Conservation (phyloP, 192 early-diverging fungal species). For the Linnemannia exigua region DNA sequence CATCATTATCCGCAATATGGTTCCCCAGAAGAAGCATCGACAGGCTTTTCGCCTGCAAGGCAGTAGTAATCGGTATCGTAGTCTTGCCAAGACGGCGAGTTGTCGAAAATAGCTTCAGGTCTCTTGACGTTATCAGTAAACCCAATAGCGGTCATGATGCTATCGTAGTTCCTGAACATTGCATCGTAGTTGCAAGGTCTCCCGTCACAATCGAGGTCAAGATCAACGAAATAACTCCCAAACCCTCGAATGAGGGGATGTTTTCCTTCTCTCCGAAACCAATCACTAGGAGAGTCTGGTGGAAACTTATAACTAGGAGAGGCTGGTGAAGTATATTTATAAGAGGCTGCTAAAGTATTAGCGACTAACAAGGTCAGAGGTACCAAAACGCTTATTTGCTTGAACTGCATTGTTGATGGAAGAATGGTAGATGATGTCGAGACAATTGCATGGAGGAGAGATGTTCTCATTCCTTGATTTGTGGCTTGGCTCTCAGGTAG, state of each 20-base stretch:
- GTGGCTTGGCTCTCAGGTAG: neutral
- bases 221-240: neutral
- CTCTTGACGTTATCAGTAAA: neutral
- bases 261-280: conserved; percentile 8
- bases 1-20: neutral
- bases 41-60: conserved; percentile 1
- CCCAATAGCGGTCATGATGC: neutral
- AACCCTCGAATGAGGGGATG: neutral
- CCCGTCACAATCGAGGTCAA: neutral
- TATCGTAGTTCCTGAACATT: neutral
- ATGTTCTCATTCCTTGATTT: neutral
- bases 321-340: neutral
- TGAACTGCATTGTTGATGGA: neutral
- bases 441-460: neutral
- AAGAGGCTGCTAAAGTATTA: conserved; percentile 4
- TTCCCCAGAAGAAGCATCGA: neutral
- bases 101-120: conserved; percentile 6
- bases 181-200: conserved; percentile 3
- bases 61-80: neutral
- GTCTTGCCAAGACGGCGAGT: conserved; percentile 5
- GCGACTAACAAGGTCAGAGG: neutral
- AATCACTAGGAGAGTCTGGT: conserved; percentile 6
- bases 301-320: neutral
- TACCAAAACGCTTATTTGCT: neutral
- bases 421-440: neutral